A percentile compares a stretch with the other conserved stretches of the same genome.
phyloP scores from a whole-genome alignment of 2,329 filamentous ascomycete species.

The Epichloe sp. region DNA sequence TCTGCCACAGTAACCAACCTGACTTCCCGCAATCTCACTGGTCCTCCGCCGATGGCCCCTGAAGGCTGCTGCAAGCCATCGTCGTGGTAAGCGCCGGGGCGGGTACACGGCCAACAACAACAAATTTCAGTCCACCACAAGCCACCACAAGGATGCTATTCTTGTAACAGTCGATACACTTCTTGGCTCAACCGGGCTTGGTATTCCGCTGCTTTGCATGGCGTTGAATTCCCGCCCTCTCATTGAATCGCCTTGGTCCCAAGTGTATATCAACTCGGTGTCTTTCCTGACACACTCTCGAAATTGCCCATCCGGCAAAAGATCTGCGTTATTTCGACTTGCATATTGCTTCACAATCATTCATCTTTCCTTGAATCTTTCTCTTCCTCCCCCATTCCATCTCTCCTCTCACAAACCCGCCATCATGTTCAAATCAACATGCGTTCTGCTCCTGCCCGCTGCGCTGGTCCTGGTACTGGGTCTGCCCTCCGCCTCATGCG shows the following conservation, averaged over 20 bases:
- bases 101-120: constrained; percentile 9
- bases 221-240: background rate
- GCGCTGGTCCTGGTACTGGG: constrained; percentile 17
- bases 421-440: constrained; percentile 21
- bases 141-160: constrained; percentile 11
- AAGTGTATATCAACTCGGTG: constrained; percentile 6
- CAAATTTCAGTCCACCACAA: background rate
- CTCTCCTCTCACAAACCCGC: background rate
- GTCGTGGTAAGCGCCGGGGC: constrained; percentile 13
- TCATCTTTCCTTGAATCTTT: no score
- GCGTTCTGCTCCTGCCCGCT: constrained; percentile 21
- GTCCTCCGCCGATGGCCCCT: background rate
- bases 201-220: background rate
- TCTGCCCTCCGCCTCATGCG: constrained; percentile 14
- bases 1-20: background rate
- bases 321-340: no score
- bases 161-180: constrained; percentile 1
- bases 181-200: background rate
- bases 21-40: background rate
- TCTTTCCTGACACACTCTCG: constrained; percentile 2
- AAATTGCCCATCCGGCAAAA: background rate
- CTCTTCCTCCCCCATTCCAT: no score
- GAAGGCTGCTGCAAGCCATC: constrained; percentile 10
- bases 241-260: background rate
- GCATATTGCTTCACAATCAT: no score